Base-by-base conservation (phyloP, 768 basidiomycete species). In the Gloeophyllum trabeum region DNA sequence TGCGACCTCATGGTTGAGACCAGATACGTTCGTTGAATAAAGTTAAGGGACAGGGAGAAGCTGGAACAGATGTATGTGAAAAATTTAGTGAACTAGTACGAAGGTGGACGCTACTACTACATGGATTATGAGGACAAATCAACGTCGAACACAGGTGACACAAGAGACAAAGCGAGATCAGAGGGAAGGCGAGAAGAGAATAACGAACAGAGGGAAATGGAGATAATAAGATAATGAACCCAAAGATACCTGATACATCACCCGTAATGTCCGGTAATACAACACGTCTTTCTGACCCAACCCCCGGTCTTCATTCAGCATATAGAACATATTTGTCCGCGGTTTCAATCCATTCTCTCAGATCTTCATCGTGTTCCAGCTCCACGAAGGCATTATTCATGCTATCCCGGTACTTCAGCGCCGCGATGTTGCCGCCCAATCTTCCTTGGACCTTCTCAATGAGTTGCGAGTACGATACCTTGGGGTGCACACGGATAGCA, bases 401-500 rank as follows among this genome's bases (percentile, higher is more conserved):
- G 53, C 79, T 82, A 52, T 86, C 79, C 24, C 88, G 77, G 59
- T 84, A 98, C 50, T 76, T 70, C 47, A 98, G 66, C 34, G 66
- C 63, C 6, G 56, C 64, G 25, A 94, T 70, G 46, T 84, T 81
- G 12, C 71, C 71, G 1, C 90, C 92, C 4, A 98, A 66, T 41
- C 96, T 76, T 25, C 83, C 74, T 52, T 89, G 79, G 24, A 97
- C 87, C 64, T 98, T 99, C 40, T 79, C 86, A 71, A 96, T 81
- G 46, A 99, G 69, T 54, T 94, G 90, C 6, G 62, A 66, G 53
- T 87, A 83, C 5, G 85, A 79, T 30, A 98, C 92, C 40, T 73
- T 76, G 19, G 96, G 96, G 56, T 94, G 92, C 22, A 98, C 94
- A 12, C 96, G 81, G 43, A 98, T 96, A 3, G 96, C 96, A 48